Percentiles rank a stretch among this genome's conserved stretches.
These are phyloP conservation scores for Gaertneriomyces sp. DNA, from an alignment of 192 early-diverging fungal species.

Conservation along the genomic window DNA sequence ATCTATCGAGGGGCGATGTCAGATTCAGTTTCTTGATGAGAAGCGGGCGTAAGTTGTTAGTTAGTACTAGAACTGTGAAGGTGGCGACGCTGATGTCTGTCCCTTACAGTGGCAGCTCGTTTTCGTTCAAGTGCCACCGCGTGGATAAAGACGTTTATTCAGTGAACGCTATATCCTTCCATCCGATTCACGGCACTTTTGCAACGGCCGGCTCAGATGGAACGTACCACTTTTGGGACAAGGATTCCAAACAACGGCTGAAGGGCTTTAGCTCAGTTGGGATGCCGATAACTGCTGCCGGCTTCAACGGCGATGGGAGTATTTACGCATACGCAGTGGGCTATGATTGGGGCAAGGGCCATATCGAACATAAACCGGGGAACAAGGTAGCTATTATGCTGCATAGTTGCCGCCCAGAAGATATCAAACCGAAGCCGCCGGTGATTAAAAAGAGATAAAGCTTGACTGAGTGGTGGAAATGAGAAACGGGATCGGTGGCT, in stretches of 20 bases:
- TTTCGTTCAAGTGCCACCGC: constrained; percentile 95
- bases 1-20: constrained; percentile 91
- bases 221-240: constrained; percentile 90
- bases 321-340: constrained; percentile 90
- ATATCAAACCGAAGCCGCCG: constrained; percentile 69
- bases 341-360: constrained; percentile 69
- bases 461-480: too few species aligned
- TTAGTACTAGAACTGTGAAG: too few species aligned
- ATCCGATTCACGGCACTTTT: constrained; percentile 84
- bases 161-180: constrained; percentile 75
- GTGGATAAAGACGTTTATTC: constrained; percentile 55
- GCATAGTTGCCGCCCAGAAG: constrained; percentile 72
- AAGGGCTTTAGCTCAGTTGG: constrained; percentile 71
- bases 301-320: constrained; percentile 77
- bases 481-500: too few species aligned
- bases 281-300: constrained; percentile 64
- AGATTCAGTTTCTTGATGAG: constrained; percentile 89
- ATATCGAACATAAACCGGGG: constrained; percentile 58
- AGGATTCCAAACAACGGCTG: constrained; percentile 84
- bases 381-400: constrained; percentile 74
- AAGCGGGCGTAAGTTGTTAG: constrained; percentile 35
- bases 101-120: constrained; percentile 47
- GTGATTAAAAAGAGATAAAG: background rate
- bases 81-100: too few species aligned
- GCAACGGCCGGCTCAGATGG: constrained; percentile 85